Percentiles rank a stretch among this genome's conserved stretches.
Evolutionary conservation across 2,329 filamentous ascomycete genomes (phyloP).

Genomic region (Colletotrichum tanaceti): DNA sequence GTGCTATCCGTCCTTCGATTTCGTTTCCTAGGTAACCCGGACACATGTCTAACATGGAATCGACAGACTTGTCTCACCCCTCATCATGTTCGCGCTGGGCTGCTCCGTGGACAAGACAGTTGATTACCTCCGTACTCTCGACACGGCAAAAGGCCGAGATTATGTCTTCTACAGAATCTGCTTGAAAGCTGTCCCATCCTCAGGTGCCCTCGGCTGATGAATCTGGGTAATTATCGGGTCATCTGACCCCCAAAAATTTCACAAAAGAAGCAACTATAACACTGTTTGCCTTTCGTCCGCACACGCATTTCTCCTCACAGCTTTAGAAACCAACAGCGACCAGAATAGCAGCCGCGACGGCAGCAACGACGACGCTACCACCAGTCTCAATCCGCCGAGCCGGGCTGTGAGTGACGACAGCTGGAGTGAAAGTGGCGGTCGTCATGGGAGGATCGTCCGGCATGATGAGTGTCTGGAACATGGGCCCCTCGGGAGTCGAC

Average conservation of each 20-base stretch:
- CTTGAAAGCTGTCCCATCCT: slow-evolving; percentile 24
- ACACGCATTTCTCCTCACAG: background rate
- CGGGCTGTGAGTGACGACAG: slow-evolving; percentile 27
- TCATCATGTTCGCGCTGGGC: background rate
- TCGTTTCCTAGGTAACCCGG: slow-evolving; percentile 11
- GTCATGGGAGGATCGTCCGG: slow-evolving; percentile 18
- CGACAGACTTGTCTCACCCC: too few relatives aligned
- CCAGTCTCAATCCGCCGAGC: slow-evolving; percentile 14
- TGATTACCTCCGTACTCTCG: slow-evolving; percentile 7
- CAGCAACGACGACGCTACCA: background rate
- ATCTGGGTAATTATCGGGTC: background rate
- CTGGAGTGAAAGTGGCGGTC: slow-evolving; percentile 17
- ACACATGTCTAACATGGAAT: too few relatives aligned
- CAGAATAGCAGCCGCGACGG: slow-evolving; percentile 1
- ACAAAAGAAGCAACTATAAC: slow-evolving; percentile 23
- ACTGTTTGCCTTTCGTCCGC: background rate
- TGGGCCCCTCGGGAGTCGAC: slow-evolving; percentile 11
- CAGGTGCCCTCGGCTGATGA: background rate
- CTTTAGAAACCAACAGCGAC: slow-evolving; percentile 17
- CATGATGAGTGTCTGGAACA: slow-evolving; percentile 30
- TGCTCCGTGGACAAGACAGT: background rate
- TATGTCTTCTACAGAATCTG: slow-evolving; percentile 30
- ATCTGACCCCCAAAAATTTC: slow-evolving; percentile 32
- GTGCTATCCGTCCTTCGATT: background rate
- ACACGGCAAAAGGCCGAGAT: background rate